Conservation (phyloP, 495 filamentous ascomycete species). For the Beverwykella pulmonaria region DNA sequence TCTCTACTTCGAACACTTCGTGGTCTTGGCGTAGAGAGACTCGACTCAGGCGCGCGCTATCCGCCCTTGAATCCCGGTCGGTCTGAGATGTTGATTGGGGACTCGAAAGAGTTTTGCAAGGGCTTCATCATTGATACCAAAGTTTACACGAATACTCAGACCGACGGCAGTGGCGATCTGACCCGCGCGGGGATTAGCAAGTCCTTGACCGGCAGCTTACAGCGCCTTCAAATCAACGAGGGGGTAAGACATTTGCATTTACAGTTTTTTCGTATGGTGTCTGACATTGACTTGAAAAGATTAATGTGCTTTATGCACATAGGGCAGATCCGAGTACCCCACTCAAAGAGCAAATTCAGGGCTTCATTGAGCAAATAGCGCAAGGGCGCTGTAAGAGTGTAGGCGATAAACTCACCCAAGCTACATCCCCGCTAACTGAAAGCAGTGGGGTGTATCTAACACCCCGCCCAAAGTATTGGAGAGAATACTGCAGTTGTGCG, state of each 20-base stretch:
- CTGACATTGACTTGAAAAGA: background rate
- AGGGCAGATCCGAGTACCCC: slow-evolving; percentile 9
- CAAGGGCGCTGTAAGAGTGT: slow-evolving; percentile 15
- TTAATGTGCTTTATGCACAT: slow-evolving; percentile 17
- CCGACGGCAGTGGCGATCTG: slow-evolving; percentile 17
- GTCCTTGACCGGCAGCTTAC: slow-evolving; percentile 6
- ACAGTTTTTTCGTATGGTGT: background rate
- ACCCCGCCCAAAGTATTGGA: slow-evolving; percentile 14
- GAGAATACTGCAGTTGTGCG: slow-evolving; percentile 22
- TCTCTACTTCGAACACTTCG: slow-evolving; percentile 4
- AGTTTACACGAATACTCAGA: slow-evolving; percentile 31
- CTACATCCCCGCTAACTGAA: slow-evolving; percentile 1
- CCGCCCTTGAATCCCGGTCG: slow-evolving; percentile 49
- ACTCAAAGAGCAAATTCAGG: slow-evolving; percentile 3
- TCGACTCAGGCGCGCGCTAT: slow-evolving; percentile 54
- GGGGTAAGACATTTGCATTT: slow-evolving; percentile 5
- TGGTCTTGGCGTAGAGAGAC: slow-evolving; percentile 42
- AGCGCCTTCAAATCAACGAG: slow-evolving; percentile 2
- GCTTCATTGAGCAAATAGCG: slow-evolving; percentile 6
- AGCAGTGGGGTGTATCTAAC: slow-evolving; percentile 27
- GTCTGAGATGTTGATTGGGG: slow-evolving; percentile 52
- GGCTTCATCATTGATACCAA: slow-evolving; percentile 52
- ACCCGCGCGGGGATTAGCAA: slow-evolving; percentile 9
- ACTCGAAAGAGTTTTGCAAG: slow-evolving; percentile 38
- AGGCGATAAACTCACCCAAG: slow-evolving; percentile 4